Conservation (phyloP, 495 filamentous ascomycete genomes). For the Xylaria telfairii region DNA sequence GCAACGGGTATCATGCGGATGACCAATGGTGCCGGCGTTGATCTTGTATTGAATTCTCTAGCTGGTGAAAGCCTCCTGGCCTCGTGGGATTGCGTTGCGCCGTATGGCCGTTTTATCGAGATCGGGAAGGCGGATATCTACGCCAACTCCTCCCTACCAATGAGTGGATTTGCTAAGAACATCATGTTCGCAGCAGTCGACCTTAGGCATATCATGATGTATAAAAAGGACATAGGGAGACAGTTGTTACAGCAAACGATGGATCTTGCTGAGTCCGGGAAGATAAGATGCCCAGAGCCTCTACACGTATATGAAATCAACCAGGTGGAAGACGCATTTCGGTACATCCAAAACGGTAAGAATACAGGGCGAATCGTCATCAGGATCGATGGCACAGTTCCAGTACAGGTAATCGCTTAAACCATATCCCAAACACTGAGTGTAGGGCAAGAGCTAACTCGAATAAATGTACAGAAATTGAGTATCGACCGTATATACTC, state of each 20-base stretch:
- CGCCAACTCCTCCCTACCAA: conserved; percentile 35
- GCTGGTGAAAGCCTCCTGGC: conserved; percentile 48
- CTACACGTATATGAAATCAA: conserved; percentile 45
- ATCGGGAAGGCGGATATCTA: conserved; percentile 47
- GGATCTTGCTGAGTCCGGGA: no score
- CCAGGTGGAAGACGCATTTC: conserved; percentile 56
- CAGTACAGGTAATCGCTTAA: no score
- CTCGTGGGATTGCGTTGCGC: conserved; percentile 55
- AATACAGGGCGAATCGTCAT: conserved; percentile 61
- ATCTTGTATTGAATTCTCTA: conserved; percentile 55
- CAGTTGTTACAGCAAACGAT: conserved; percentile 29
- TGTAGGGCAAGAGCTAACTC: conserved; percentile 1
- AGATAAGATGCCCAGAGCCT: conserved; percentile 39
- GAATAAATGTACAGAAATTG: neutral
- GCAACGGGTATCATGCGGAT: conserved; percentile 45
- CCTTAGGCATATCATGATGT: conserved; percentile 32
- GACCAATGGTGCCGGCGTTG: conserved; percentile 63
- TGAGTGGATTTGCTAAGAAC: conserved; percentile 47
- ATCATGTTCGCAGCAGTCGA: conserved; percentile 46
- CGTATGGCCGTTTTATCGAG: conserved; percentile 55
- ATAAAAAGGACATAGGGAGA: conserved; percentile 21
- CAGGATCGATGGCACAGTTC: conserved; percentile 28
- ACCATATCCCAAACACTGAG: conserved; percentile 31
- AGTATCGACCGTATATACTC: conserved; percentile 19
- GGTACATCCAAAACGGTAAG: conserved; percentile 54